Evolutionary conservation across 2,329 filamentous ascomycete species (phyloP), one percentile per base, ranked within the genome.

Genomic region (Gnomoniopsis smithogilvyi): DNA sequence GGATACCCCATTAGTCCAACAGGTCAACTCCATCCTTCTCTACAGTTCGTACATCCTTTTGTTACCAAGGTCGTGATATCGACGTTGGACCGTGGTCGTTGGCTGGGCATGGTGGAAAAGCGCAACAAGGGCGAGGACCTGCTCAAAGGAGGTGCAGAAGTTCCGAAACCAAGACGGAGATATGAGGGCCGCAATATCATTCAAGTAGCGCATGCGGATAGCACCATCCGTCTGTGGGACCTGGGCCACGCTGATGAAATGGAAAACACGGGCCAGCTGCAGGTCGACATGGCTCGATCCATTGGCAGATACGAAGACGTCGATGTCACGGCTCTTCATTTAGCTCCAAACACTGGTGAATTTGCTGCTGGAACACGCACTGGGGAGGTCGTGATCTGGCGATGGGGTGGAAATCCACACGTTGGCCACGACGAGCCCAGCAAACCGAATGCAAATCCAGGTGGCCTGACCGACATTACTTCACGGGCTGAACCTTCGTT

Each of bases 191-290:
- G 95, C 51, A 96, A 92, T 59, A 84, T 98, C 48, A 82, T 96
- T 7, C 89, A 94, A 62, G 91, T 91, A 4, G 89, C 92, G 0
- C 94, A 99, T 71, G 92, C 89, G 3, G 95, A 99, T 73, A 92
- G 93, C 55, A 96, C 90, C 0, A 80, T 99, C n/a, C 83, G 93
- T 34, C 78, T 98, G 7, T 99, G 93, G 92, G 95, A 99, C 73
- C 85, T 89, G 21, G 95, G 95, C 0, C 90, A 96, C 67, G 90
- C 86, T 15, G 95, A 99, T 69, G 91, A 97, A 67, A 90, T 99
- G 53, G 95, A 99, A 72, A 98, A 98, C 67, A 81, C 85, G 14
- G 79, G 80, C 3, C 81, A 91, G 55, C 77, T 98, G 24, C 94
- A 99, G 74, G 86, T 96, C 6, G 94, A 99, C 67, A 79, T 98